Conservation (phyloP, 805 yeast genomes). For the Saccharomycopsis vini region DNA sequence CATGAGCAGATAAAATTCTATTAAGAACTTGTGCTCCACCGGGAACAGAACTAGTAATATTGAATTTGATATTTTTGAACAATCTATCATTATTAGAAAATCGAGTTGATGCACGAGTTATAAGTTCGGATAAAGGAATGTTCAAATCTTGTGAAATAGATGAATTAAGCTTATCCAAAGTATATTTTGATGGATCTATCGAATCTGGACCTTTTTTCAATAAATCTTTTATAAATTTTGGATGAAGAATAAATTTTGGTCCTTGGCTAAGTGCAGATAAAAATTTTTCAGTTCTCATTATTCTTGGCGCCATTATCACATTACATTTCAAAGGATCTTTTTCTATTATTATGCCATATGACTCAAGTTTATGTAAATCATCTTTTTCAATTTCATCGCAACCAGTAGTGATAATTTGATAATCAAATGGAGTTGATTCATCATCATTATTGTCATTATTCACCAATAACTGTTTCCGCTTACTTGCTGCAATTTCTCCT, state of each 20-base stretch:
- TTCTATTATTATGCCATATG: constrained; percentile 48
- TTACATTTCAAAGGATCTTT: constrained; percentile 37
- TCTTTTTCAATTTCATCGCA: constrained; percentile 42
- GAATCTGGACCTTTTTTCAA: constrained; percentile 22
- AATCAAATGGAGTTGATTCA: no score
- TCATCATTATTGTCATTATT: no score
- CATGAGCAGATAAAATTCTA: constrained; percentile 54
- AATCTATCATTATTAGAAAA: constrained; percentile 25
- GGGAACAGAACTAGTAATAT: constrained; percentile 46
- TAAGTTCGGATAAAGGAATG: neutral
- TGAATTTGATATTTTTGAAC: constrained; percentile 42
- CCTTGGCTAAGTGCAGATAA: constrained; percentile 56
- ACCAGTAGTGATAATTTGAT: constrained; percentile 55
- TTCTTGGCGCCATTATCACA: constrained; percentile 66
- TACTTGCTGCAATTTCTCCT: constrained; percentile 29
- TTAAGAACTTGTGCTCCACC: constrained; percentile 53
- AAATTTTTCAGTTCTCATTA: constrained; percentile 83
- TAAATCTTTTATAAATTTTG: constrained; percentile 42
- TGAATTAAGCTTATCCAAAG: constrained; percentile 4
- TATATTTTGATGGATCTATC: constrained; percentile 4
- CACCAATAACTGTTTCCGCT: no score
- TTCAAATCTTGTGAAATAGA: neutral
- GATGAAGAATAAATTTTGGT: constrained; percentile 44
- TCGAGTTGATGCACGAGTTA: constrained; percentile 6
- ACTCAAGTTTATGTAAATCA: constrained; percentile 35